Percentiles rank a stretch among this genome's conserved stretches.
These are phyloP conservation scores for Xylaria bambusicola DNA, from an alignment of 495 filamentous ascomycete genomes.

Conservation along the genomic window DNA sequence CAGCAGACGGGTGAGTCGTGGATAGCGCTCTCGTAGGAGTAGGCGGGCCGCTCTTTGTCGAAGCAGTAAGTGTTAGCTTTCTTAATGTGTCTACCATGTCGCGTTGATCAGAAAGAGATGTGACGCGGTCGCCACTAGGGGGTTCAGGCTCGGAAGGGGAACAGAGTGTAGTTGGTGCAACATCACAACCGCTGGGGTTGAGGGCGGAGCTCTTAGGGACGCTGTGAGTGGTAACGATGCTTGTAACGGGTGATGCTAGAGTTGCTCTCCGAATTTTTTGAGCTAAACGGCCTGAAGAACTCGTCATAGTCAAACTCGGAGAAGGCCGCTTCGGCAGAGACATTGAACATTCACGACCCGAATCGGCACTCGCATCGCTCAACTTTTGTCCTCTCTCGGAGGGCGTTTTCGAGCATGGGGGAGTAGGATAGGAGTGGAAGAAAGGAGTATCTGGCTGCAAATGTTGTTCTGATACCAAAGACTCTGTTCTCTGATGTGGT, in stretches of 20 bases:
- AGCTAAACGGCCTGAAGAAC: conserved; percentile 43
- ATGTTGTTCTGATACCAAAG: conserved; percentile 35
- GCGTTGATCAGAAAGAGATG: conserved; percentile 56
- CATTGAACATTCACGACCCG: conserved; percentile 29
- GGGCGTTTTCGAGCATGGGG: conserved; percentile 58
- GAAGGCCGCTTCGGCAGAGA: conserved; percentile 33
- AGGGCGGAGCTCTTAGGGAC: conserved; percentile 75
- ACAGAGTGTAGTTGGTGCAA: conserved; percentile 55
- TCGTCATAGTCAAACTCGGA: conserved; percentile 38
- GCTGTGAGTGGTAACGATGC: conserved; percentile 63
- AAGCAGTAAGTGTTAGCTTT: conserved; percentile 84
- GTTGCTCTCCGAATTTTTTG: conserved; percentile 50
- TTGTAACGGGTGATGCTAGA: conserved; percentile 62
- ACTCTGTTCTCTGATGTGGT: conserved; percentile 50
- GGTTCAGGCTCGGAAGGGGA: conserved; percentile 52
- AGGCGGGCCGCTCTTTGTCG: conserved; percentile 84
- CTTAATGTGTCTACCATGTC: conserved; percentile 65
- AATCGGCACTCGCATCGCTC: conserved; percentile 47
- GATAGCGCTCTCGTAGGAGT: conserved; percentile 86
- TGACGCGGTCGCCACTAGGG: conserved; percentile 53
- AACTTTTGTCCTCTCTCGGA: conserved; percentile 53
- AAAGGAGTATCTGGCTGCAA: conserved; percentile 36
- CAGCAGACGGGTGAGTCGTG: conserved; percentile 41
- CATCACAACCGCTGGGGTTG: conserved; percentile 63
- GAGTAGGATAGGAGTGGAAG: conserved; percentile 56